Conservation (phyloP, 331 rosid genomes). For the Rosa hybrid region DNA sequence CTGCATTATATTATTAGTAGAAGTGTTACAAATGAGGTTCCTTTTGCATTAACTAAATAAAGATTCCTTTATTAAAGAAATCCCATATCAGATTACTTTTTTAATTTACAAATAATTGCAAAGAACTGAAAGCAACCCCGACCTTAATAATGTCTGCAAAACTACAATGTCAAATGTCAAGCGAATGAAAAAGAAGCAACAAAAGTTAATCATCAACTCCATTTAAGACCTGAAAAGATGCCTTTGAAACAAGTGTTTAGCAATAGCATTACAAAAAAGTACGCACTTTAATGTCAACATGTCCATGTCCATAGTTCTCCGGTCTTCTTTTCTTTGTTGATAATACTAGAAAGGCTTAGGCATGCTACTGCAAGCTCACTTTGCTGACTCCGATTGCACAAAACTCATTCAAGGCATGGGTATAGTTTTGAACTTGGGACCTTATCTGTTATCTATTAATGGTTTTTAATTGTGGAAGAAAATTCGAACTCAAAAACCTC, state of each 20-base stretch:
- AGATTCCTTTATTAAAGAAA: slow-evolving; percentile 47
- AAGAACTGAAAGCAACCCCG: slow-evolving; percentile 32
- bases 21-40: slow-evolving; percentile 40
- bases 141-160: slow-evolving; percentile 26
- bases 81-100: slow-evolving; percentile 18
- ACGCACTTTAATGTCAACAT: slow-evolving; percentile 31
- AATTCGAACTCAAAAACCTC: neutral
- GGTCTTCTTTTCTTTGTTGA: slow-evolving; percentile 17
- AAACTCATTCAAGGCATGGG: slow-evolving; percentile 18
- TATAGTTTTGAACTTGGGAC: neutral
- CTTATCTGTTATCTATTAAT: neutral
- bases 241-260: slow-evolving; percentile 43
- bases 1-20: slow-evolving; percentile 29
- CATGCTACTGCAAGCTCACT: slow-evolving; percentile 16
- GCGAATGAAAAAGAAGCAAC: slow-evolving; percentile 31
- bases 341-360: neutral
- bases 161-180: slow-evolving; percentile 25
- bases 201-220: slow-evolving; percentile 40
- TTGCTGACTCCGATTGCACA: slow-evolving; percentile 27
- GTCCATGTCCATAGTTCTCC: slow-evolving; percentile 6
- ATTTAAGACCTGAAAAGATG: slow-evolving; percentile 47
- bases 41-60: slow-evolving; percentile 36
- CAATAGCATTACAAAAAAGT: slow-evolving; percentile 34
- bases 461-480: neutral
- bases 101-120: slow-evolving; percentile 19